phyloP scores from a whole-genome alignment of 768 basidiomycete species.

The Suillus subluteus region DNA sequence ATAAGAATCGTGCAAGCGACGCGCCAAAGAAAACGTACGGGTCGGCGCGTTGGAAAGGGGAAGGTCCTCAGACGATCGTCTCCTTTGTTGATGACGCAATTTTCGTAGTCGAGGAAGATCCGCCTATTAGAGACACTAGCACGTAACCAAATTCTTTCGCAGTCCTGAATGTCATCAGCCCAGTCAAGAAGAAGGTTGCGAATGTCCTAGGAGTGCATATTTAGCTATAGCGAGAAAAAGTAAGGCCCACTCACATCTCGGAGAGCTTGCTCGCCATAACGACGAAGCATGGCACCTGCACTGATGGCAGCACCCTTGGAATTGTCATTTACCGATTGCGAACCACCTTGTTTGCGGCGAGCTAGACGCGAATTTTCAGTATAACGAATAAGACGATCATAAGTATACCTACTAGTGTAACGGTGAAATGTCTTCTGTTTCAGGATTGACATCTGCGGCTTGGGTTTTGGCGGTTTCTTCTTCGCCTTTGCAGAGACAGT shows the following conservation, averaged over 20 bases:
- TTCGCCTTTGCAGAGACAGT: constrained; percentile 45
- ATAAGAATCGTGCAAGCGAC: not conserved
- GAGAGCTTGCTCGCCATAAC: constrained; percentile 94
- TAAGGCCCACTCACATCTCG: constrained; percentile 67
- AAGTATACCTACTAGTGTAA: constrained; percentile 83
- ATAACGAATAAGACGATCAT: not conserved
- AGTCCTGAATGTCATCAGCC: constrained; percentile 83
- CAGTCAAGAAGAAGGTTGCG: constrained; percentile 81
- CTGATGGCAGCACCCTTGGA: constrained; percentile 92
- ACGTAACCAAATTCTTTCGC: constrained; percentile 91
- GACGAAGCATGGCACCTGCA: constrained; percentile 89
- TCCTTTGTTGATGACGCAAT: constrained; percentile 71
- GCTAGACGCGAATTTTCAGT: constrained; percentile 52
- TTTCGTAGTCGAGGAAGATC: constrained; percentile 91
- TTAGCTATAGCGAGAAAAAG: not conserved
- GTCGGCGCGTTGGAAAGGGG: constrained; percentile 95
- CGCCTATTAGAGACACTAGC: constrained; percentile 86
- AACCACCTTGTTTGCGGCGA: constrained; percentile 96
- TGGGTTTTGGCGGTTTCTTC: constrained; percentile 65
- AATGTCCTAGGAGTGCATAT: constrained; percentile 67
- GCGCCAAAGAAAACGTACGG: constrained; percentile 57
- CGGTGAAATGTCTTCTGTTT: constrained; percentile 96
- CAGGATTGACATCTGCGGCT: constrained; percentile 80
- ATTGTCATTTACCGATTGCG: constrained; percentile 90
- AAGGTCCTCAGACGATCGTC: constrained; percentile 87